Conservation (phyloP, 2,329 filamentous ascomycete species). For the Verticillium longisporum region DNA sequence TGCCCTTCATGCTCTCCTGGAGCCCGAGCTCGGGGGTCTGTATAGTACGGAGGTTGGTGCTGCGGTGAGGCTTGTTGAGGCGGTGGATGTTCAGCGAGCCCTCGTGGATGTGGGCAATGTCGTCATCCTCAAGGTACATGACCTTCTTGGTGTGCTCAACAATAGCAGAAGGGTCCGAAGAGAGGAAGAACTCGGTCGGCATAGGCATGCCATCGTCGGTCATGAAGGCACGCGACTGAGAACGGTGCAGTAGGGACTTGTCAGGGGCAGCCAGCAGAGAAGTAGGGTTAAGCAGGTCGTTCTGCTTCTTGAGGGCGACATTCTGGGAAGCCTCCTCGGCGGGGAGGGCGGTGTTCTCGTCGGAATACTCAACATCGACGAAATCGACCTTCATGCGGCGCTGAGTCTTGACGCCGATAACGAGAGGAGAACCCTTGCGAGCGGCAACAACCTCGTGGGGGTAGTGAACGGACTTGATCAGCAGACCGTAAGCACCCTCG, state of each 20-base stretch:
- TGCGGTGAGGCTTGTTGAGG: constrained; percentile 92
- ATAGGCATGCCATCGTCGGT: constrained; percentile 97
- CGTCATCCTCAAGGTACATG: constrained; percentile 97
- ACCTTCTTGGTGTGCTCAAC: constrained; percentile 99
- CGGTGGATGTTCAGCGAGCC: constrained; percentile 98
- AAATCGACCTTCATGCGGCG: constrained; percentile 99
- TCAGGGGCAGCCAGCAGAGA: constrained; percentile 80
- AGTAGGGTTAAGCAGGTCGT: constrained; percentile 59
- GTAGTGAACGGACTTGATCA: constrained; percentile 98
- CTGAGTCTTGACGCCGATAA: constrained; percentile 93
- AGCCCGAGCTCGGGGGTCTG: constrained; percentile 98
- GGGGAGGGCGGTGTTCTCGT: constrained; percentile 75
- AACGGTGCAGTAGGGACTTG: constrained; percentile 97
- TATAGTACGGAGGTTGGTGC: constrained; percentile 94
- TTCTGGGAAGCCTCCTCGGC: constrained; percentile 96
- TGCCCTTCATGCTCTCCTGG: constrained; percentile 99
- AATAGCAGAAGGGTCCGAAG: constrained; percentile 95
- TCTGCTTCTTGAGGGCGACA: constrained; percentile 86
- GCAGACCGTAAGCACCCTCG: constrained; percentile 91
- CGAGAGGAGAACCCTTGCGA: constrained; percentile 95
- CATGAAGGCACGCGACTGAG: constrained; percentile 97
- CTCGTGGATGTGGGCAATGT: constrained; percentile 99
- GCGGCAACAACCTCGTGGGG: constrained; percentile 96
- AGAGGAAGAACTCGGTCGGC: constrained; percentile 98
- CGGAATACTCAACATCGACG: constrained; percentile 95